phyloP scores from a whole-genome alignment of 306 rosid genomes.

The Glycine tomentella region DNA sequence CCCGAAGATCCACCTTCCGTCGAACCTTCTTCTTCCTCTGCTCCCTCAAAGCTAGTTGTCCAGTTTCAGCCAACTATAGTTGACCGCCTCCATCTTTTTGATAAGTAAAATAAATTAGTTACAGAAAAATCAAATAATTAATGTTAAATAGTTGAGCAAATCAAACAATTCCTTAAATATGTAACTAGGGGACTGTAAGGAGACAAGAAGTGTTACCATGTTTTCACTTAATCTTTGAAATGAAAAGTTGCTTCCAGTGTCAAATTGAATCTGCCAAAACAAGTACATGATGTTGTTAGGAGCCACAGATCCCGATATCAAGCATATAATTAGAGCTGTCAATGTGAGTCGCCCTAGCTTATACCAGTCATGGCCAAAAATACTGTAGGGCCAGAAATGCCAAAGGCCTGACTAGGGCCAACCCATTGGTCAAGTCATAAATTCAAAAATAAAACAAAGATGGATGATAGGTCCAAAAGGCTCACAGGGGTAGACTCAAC shows the following conservation, averaged over 20 bases:
- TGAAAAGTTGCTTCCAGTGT: conserved; percentile 21
- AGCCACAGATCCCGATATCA: not conserved
- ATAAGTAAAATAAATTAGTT: not conserved
- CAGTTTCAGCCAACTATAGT: no score
- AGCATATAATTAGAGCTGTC: not conserved
- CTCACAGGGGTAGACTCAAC: not conserved
- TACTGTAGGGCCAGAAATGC: not conserved
- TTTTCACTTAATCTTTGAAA: conserved; percentile 22
- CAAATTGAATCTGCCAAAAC: conserved; percentile 48
- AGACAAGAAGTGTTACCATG: no score
- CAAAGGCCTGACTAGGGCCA: not conserved
- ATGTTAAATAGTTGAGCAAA: conserved; percentile 20
- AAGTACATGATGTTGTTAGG: not conserved
- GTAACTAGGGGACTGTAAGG: no score
- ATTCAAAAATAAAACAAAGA: no score
- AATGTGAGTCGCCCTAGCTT: not conserved
- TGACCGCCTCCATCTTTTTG: no score
- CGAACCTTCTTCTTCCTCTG: no score
- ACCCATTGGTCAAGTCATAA: not conserved
- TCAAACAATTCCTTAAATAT: no score
- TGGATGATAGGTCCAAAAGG: not conserved
- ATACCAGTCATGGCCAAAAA: not conserved
- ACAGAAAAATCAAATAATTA: not conserved
- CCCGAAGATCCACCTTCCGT: no score
- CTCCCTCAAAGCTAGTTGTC: no score